phyloP scores from a whole-genome alignment of 495 filamentous ascomycete species.

The Aspergillus bertholletiae region DNA sequence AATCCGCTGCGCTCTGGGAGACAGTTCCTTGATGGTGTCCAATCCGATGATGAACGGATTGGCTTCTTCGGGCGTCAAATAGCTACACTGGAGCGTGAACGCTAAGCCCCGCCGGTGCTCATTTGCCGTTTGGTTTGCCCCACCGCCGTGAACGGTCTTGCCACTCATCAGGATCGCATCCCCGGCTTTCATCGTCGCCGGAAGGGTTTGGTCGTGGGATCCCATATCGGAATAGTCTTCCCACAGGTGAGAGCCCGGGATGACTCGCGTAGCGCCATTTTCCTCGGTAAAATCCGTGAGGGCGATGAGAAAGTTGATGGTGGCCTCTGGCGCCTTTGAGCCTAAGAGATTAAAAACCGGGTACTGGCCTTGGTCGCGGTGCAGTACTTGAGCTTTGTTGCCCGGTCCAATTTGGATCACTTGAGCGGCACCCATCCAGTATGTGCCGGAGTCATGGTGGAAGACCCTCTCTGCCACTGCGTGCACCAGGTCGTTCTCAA shows the following conservation, averaged over 20 bases:
- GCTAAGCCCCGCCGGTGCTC: too few relatives aligned
- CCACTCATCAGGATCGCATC: too few relatives aligned
- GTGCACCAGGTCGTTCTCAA: too few relatives aligned
- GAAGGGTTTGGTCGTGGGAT: too few relatives aligned
- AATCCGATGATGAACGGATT: too few relatives aligned
- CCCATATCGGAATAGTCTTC: neutral
- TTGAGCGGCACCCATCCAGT: conserved; percentile 12
- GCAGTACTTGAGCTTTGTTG: conserved; percentile 11
- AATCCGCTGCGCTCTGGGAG: conserved; percentile 2
- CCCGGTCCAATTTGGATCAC: conserved; percentile 13
- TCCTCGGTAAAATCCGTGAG: conserved; percentile 25
- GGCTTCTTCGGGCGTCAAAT: too few relatives aligned
- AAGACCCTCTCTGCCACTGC: too few relatives aligned
- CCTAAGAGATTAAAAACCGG: conserved; percentile 7
- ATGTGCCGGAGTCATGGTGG: neutral
- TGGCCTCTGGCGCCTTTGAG: conserved; percentile 4
- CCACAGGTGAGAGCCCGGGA: conserved; percentile 40
- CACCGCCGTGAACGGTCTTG: too few relatives aligned
- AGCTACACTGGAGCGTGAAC: too few relatives aligned
- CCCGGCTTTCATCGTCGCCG: too few relatives aligned
- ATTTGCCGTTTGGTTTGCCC: too few relatives aligned
- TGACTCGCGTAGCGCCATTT: conserved; percentile 38
- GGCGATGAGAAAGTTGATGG: conserved; percentile 23
- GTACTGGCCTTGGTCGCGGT: conserved; percentile 12
- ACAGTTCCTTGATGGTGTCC: too few relatives aligned